Evolutionary conservation across 495 filamentous ascomycete species (phyloP).

Genomic region (Daldinia vernicosa): DNA sequence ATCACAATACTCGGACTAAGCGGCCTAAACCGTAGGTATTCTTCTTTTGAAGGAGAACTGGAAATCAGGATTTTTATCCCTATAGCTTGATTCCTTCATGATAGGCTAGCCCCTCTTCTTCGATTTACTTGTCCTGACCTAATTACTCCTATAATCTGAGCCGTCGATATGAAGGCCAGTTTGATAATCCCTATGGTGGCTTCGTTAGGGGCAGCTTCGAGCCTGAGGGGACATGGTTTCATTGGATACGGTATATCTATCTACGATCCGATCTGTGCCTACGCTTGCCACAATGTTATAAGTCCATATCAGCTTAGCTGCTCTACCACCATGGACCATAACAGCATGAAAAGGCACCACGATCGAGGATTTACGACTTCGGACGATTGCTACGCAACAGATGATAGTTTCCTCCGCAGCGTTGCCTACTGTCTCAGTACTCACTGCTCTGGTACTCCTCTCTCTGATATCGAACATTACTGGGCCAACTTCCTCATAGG

Average conservation of each 20-base stretch:
- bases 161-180: constrained; percentile 7
- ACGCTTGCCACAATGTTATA: constrained; percentile 43
- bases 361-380: constrained; percentile 35
- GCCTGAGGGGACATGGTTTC: constrained; percentile 34
- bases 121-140: neutral
- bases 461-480: constrained; percentile 45
- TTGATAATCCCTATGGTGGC: neutral
- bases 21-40: neutral
- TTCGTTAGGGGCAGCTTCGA: constrained; percentile 7
- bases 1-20: neutral
- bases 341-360: constrained; percentile 19
- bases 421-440: constrained; percentile 52
- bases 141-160: neutral
- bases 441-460: constrained; percentile 39
- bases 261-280: constrained; percentile 50
- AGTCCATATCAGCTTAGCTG: constrained; percentile 43
- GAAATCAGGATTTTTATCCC: neutral
- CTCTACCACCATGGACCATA: constrained; percentile 22
- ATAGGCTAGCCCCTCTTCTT: neutral
- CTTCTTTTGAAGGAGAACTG: neutral
- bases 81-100: neutral
- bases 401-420: constrained; percentile 49
- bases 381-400: constrained; percentile 48
- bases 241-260: constrained; percentile 50
- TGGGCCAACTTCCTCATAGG: constrained; percentile 47